Base-by-base conservation (phyloP, 2,329 filamentous ascomycete genomes). In the Paradendryphiella salina region DNA sequence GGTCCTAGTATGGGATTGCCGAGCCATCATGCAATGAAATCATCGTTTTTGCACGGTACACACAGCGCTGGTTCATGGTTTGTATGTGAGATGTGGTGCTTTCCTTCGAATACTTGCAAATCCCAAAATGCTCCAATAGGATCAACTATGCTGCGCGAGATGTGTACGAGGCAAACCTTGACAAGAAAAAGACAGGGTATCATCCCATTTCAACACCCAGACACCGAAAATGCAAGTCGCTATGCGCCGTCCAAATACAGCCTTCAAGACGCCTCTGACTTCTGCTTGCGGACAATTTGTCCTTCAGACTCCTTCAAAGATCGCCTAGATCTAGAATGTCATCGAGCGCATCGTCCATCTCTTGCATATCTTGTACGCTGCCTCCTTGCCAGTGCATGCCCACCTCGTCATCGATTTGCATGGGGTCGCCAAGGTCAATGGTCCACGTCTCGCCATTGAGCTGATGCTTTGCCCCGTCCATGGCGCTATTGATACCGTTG, bases 1-100 rank as follows among this genome's bases (percentile, higher is more conserved):
- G 63, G 82, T 99, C 9, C 78, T 95, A 64, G 83, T 99, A 5
- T 99, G 93, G 93, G 94, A 99, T 77, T 89, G 92, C 32, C 85
- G 85, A 62, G 80, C 80, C 10, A 73, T 83, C 38, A 88, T 88
- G 82, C 54, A 60, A 56, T 64, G 40, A 57, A 15, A 23, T 14
- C 8, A 38, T 9, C 9, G 23, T 9, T 26, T 26, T 26, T 26
- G 23, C 23, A 23, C 21, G 3, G n/a, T n/a, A n/a, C 3, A 4
- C 5, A 23, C 5, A 23, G 21, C 21, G 21, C 21, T 7, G 5
- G 3, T 23, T 23, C 21, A 4, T 23, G 9, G 23, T 9, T 26
- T 10, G 23, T 26, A 9, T 26, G 8, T 10, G 23, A 26, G 23
- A 9, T 10, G 6, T 26, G 23, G 23, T 26, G 23, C 23, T 26